Evolutionary conservation across 345 rosid genomes (phyloP), one percentile per base, ranked within the genome.

Genomic region (Eucalyptus coolabah): DNA sequence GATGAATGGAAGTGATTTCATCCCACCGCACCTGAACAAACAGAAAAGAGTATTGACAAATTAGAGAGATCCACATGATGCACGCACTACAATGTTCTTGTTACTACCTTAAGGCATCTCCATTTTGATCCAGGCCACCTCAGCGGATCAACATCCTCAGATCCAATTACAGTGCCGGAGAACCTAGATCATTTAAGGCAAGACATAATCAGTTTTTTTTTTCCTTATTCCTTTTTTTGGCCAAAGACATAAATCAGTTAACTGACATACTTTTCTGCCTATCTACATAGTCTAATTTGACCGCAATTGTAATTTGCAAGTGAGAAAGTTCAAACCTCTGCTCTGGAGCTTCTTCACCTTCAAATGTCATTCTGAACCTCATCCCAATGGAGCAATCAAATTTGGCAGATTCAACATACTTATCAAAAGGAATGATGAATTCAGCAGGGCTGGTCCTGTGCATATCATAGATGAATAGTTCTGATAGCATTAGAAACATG

Each of bases 351-450:
- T 94, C 96, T 90, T 92, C 94, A 81, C 94, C 95, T 88, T 94
- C 96, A 89, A 94, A 94, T 88, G 92, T 93, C 96, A 94, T 94
- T 88, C 93, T 94, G 90, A 94, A 94, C 88, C 96, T 93, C 96
- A 93, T 93, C 47, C 96, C 96, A n/a, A 94, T 91, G 32, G 94
- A 88, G 87, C 89, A 92, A 85, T 93, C 90, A 63, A 85, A 90
- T 89, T 91, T 92, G 40, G 60, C 91, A 85, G 94, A 90, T 86
- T 93, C 94, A 90, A 90, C 90, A 87, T 93, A 94, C 67, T 92
- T 93, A 86, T 93, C 94, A 69, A 89, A 90, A 23, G 95, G 95
- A 87, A 94, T 92, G 87, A 93, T 92, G 87, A 93, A 94, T 89
- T 93, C 93, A 16, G 95, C 89, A 8, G 94, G 95, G 90, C 95